Evolutionary conservation across 345 rosid species (phyloP).

Genomic region (Gossypium raimondii): DNA sequence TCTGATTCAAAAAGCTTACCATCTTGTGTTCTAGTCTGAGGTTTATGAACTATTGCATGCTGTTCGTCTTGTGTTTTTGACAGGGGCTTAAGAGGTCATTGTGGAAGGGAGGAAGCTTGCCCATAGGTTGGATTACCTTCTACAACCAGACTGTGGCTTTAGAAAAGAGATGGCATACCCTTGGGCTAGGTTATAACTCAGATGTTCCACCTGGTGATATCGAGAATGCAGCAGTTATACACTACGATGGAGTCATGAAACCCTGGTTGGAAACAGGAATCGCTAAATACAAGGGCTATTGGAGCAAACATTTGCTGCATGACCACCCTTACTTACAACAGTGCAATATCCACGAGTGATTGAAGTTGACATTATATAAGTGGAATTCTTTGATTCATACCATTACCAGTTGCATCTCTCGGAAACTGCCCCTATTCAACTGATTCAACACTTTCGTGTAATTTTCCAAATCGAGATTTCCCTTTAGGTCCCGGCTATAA

Average conservation of each 20-base stretch:
- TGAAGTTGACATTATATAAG: slow-evolving; percentile 9
- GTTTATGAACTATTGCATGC: too few species aligned
- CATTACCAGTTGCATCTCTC: not conserved
- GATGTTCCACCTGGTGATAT: slow-evolving; percentile 43
- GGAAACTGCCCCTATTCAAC: slow-evolving; percentile 20
- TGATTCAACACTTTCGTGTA: slow-evolving; percentile 36
- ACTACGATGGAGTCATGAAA: slow-evolving; percentile 84
- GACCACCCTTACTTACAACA: slow-evolving; percentile 49
- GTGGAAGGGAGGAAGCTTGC: slow-evolving; percentile 80
- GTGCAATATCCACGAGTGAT: slow-evolving; percentile 65
- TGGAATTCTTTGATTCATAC: slow-evolving; percentile 13
- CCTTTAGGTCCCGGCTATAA: slow-evolving; percentile 16
- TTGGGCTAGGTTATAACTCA: slow-evolving; percentile 73
- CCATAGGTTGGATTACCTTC: slow-evolving; percentile 85
- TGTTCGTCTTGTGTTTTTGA: not conserved
- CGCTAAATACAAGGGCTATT: slow-evolving; percentile 58
- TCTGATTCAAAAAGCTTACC: not conserved
- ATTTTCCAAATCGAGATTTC: slow-evolving; percentile 27
- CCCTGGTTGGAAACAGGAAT: slow-evolving; percentile 93
- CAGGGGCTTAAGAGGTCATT: slow-evolving; percentile 61
- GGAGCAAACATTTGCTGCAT: slow-evolving; percentile 60
- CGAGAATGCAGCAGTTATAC: slow-evolving; percentile 72
- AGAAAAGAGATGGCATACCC: slow-evolving; percentile 75
- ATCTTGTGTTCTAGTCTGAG: not conserved
- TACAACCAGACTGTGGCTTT: slow-evolving; percentile 63